Percentiles rank a stretch among this genome's conserved stretches.
These are phyloP conservation scores for Moricandia moricandioides DNA, from an alignment of 345 rosid species.

Conservation along the genomic window DNA sequence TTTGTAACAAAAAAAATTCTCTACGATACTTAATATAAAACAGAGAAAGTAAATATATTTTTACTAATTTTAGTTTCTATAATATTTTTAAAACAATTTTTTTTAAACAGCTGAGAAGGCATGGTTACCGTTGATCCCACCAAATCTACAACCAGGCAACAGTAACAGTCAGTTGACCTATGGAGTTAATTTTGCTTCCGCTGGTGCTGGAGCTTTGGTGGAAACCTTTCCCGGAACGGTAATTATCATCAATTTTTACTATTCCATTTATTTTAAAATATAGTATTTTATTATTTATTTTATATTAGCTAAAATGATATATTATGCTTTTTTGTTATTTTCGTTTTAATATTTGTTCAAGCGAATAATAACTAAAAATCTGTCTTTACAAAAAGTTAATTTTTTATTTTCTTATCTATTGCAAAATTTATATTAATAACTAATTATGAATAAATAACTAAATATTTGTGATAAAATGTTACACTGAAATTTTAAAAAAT, in stretches of 20 bases:
- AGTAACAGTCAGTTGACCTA: constrained; percentile 23
- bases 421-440: not conserved
- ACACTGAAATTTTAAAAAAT: not conserved
- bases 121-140: constrained; percentile 45
- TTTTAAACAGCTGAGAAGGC: constrained; percentile 42
- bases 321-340: not conserved
- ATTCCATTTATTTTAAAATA: not conserved
- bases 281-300: not conserved
- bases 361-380: not conserved
- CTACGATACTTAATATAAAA: too few species aligned
- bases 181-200: constrained; percentile 55
- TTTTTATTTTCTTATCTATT: not conserved
- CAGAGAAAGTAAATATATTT: not conserved
- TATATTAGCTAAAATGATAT: not conserved
- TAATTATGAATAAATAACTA: not conserved
- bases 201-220: constrained; percentile 50
- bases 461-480: not conserved
- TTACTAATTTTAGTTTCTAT: not conserved
- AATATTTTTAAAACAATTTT: not conserved
- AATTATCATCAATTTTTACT: not conserved
- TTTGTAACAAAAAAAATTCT: too few species aligned
- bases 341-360: not conserved
- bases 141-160: constrained; percentile 45
- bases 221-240: constrained; percentile 37
- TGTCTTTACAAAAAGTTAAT: not conserved